Evolutionary conservation across 768 basidiomycete genomes (phyloP), one percentile per base, ranked within the genome.

Genomic region (Hortiboletus flavorubellus): DNA sequence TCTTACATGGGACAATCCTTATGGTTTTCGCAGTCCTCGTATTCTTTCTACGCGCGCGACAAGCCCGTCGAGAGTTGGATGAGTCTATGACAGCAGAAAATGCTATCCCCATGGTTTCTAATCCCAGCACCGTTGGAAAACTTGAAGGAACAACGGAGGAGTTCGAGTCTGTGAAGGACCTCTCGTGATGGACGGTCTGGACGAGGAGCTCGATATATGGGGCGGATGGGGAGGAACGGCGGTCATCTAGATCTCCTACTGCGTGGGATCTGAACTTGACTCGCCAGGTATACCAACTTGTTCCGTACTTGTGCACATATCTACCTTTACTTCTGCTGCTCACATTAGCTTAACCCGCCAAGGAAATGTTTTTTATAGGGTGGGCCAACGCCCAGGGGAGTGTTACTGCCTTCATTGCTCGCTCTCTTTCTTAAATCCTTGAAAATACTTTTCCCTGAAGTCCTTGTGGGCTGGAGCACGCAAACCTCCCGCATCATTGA

Each of bases 361-460:
- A 16, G 9, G 9, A 33, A 39, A 31, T 39, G 9, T 23, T 30
- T 52, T 26, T 9, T 16, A 10, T 31, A 16, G 47, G 26, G 18
- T 14, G 12, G 12, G 23, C 33, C 29, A 15, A 45, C 29, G 23
- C n/a, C 34, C 26, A 5, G 18, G 7, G 14, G 6, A 33, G 33
- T 23, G 23, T 26, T 33, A 39, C 18, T n/a, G 40, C 45, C 14
- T 14, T 46, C 15, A 67, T 49, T 55, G 41, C 34, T 55, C 55
- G 8, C 34, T 50, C 30, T 68, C 67, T 54, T 78, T 82, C 59
- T 77, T 87, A 70, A 95, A 94, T 0, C 90, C 86, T 51, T 85
- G 83, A 59, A 93, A 93, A 68, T 92, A 96, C 65, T 93, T 91
- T 59, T 87, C 84, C 51, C 92, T 77, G 68, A 98, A 98, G 63